Percentiles rank a stretch among this genome's conserved stretches.
These are phyloP conservation scores for Vaccinium vitisidaea DNA, from an alignment of 148 eudicot species.

Conservation along the genomic window DNA sequence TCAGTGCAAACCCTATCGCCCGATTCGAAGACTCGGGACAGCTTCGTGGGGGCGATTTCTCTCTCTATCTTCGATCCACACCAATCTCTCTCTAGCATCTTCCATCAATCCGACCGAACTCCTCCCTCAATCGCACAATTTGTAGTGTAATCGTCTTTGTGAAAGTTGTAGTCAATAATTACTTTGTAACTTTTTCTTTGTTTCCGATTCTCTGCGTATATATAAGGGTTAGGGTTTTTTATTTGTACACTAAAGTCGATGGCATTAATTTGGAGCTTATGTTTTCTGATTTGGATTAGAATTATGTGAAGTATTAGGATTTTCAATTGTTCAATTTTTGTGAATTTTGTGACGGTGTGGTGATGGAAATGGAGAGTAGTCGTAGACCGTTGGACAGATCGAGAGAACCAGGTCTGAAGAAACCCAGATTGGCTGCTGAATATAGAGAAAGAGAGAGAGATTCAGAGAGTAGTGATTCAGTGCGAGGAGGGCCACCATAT, in stretches of 20 bases:
- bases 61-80: not conserved
- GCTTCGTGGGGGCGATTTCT: not conserved
- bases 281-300: not conserved
- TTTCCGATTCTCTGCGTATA: constrained; percentile 2
- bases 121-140: not conserved
- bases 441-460: constrained; percentile 31
- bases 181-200: not conserved
- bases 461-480: constrained; percentile 42
- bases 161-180: not conserved
- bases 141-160: not conserved
- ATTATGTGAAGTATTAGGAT: constrained; percentile 24
- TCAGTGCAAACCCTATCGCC: constrained; percentile 12
- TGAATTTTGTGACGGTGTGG: constrained; percentile 11
- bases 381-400: constrained; percentile 72
- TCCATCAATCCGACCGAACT: not conserved
- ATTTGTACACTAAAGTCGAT: not conserved
- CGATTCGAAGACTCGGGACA: not conserved
- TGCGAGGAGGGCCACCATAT: constrained; percentile 36
- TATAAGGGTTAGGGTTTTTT: constrained; percentile 9
- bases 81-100: not conserved
- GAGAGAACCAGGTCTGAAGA: constrained; percentile 60
- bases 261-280: not conserved
- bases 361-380: constrained; percentile 74
- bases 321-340: not conserved
- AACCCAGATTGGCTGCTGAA: constrained; percentile 44